A percentile compares a stretch with the other conserved stretches of the same genome.
phyloP scores from a whole-genome alignment of 345 rosid genomes.

The Raphanus raphanistrum region DNA sequence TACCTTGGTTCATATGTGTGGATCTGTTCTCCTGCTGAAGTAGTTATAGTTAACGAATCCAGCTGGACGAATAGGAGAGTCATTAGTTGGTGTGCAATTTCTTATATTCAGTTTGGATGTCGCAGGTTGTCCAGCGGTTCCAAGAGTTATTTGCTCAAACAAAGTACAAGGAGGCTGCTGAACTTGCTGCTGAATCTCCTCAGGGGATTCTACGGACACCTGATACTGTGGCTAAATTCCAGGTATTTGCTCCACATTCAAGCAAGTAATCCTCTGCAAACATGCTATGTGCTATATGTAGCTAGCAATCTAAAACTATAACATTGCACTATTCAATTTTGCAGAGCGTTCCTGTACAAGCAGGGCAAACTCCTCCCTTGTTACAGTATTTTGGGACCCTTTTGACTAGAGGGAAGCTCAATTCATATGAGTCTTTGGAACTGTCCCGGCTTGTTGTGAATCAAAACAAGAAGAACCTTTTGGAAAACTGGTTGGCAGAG shows the following conservation, averaged over 20 bases:
- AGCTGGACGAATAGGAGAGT: not conserved
- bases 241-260: slow-evolving; percentile 50
- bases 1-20: slow-evolving; percentile 27
- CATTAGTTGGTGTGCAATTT: slow-evolving; percentile 6
- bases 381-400: slow-evolving; percentile 99
- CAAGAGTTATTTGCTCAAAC: slow-evolving; percentile 99
- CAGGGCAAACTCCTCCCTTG: slow-evolving; percentile 98
- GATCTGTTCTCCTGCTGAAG: slow-evolving; percentile 13
- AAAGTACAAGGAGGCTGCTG: slow-evolving; percentile 99
- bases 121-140: slow-evolving; percentile 97
- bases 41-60: slow-evolving; percentile 12
- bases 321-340: slow-evolving; percentile 17
- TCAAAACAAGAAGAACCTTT: slow-evolving; percentile 97
- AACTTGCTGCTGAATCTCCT: slow-evolving; percentile 99
- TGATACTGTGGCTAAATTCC: slow-evolving; percentile 97
- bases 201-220: slow-evolving; percentile 98
- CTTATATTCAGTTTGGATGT: slow-evolving; percentile 31
- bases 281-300: not conserved
- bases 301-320: slow-evolving; percentile 14
- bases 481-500: slow-evolving; percentile 99
- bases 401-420: slow-evolving; percentile 95
- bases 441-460: slow-evolving; percentile 97
- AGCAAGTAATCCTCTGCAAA: not conserved
- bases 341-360: slow-evolving; percentile 99
- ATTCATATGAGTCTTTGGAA: slow-evolving; percentile 95